Base-by-base conservation (phyloP, 106 monocot genomes). In the Agapanthus africanus region DNA sequence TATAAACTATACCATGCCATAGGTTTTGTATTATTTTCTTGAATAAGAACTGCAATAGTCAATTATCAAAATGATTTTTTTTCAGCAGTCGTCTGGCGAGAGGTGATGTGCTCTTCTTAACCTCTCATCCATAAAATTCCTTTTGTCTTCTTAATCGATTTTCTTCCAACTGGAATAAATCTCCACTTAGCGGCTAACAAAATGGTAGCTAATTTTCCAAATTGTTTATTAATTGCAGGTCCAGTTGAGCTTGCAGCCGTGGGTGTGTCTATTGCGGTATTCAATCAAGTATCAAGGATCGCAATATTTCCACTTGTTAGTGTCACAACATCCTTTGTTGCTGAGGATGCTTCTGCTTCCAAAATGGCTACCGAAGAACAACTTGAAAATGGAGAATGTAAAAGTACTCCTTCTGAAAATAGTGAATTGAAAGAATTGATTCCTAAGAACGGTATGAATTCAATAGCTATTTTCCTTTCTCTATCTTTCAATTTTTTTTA, bases 301-400 rank as follows among this genome's bases (percentile, higher is more conserved):
- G 73, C 85, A 30, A 90, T 90, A 4, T 86, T 86, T 75, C 90
- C 90, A 7, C 80, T 90, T 34, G 90, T 90, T 30, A 86, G 86
- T 62, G 83, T 90, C 22, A 90, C 90, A 16, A 90, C 90, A 63
- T 90, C 90, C 11, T 90, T 90, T 74, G 90, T 90, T 44, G 86
- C 90, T 5, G 86, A 90, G 76, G 86, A 90, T 71, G 90, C 78
- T 78, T 83, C 90, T 66, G 79, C 73, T 15, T 60, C 52, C 40
- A 56, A 82, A 66, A 68, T 69, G 40, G 66, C 21, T 50, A 40
- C 30, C 39, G 63, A 76, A 72, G 81, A 82, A n/a, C n/a, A n/a
- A 49, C 32, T 69, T 50, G 74, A 77, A 63, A 70, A 33, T 59
- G 69, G 50, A 64, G 82, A 79, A 11, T 13, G 6, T 30, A 47